Percentiles rank a stretch among this genome's conserved stretches.
Evolutionary conservation across 768 basidiomycete species (phyloP).

Genomic region (Xerocomellus dryophilus): DNA sequence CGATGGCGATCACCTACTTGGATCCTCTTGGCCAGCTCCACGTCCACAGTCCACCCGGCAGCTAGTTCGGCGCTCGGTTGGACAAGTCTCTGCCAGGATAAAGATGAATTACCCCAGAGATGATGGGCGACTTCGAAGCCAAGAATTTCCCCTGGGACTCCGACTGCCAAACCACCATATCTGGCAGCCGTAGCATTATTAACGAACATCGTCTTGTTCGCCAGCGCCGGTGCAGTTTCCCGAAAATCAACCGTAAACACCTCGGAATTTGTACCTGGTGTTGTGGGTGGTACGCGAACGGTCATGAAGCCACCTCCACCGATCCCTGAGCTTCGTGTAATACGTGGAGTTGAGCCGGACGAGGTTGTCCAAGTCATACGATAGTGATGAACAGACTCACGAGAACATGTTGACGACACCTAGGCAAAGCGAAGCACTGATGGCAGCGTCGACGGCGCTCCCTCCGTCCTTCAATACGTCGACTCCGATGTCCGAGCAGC

Average conservation of each 20-base stretch:
- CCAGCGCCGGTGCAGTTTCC: conserved; percentile 74
- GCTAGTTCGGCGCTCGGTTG: conserved; percentile 75
- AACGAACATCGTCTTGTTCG: conserved; percentile 77
- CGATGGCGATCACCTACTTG: conserved; percentile 56
- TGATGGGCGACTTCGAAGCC: conserved; percentile 83
- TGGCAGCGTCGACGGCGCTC: conserved; percentile 86
- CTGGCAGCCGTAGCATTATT: conserved; percentile 49
- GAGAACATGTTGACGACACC: conserved; percentile 92
- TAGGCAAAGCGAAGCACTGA: conserved; percentile 74
- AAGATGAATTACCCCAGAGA: conserved; percentile 72
- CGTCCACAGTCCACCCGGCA: conserved; percentile 72
- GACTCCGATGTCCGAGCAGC: too few relatives aligned
- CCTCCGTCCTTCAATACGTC: too few relatives aligned
- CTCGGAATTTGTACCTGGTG: conserved; percentile 44
- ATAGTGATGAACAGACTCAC: conserved; percentile 39
- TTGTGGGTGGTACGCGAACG: conserved; percentile 66
- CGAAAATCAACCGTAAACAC: conserved; percentile 83
- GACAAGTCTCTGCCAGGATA: conserved; percentile 78
- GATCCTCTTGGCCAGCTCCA: conserved; percentile 72
- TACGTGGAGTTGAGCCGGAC: not conserved
- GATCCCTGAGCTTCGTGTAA: conserved; percentile 60
- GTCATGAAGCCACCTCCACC: conserved; percentile 88
- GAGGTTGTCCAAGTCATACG: not conserved
- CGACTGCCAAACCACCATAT: conserved; percentile 81
- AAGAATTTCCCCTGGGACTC: conserved; percentile 85